A percentile compares a stretch with the other conserved stretches of the same genome.
Conservation (phyloP, 352 stramenopile species). For the Globisporangium spiculum region DNA sequence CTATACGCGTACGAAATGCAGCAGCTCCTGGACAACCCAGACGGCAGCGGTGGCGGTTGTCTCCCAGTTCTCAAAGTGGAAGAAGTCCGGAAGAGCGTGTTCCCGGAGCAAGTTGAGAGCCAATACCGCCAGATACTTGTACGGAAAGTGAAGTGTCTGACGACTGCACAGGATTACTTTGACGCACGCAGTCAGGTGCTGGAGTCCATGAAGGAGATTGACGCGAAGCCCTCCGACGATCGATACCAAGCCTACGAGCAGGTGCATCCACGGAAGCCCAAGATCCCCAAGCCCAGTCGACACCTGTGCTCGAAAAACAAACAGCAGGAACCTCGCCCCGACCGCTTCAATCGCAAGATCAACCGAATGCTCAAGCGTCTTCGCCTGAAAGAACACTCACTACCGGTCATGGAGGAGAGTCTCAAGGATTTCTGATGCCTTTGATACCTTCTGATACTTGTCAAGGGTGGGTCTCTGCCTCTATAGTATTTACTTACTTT, state of each 20-base stretch:
- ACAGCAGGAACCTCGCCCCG: constrained; percentile 30
- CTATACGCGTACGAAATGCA: constrained; percentile 32
- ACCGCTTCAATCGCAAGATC: constrained; percentile 79
- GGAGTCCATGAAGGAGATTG: constrained; percentile 34
- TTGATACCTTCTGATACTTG: background rate
- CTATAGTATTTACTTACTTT: background rate
- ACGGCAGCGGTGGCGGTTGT: constrained; percentile 1
- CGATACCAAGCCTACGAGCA: constrained; percentile 21
- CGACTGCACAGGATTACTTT: constrained; percentile 56
- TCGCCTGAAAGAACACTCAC: constrained; percentile 57
- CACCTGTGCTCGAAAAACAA: constrained; percentile 33
- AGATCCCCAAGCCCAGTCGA: constrained; percentile 59
- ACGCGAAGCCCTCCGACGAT: constrained; percentile 21
- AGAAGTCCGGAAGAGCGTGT: constrained; percentile 50
- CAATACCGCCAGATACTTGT: constrained; percentile 63
- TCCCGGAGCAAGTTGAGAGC: constrained; percentile 42
- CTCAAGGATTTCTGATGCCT: constrained; percentile 48
- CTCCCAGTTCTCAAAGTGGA: constrained; percentile 40
- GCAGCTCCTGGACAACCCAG: constrained; percentile 17
- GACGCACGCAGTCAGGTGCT: constrained; percentile 47
- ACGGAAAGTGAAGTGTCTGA: constrained; percentile 45
- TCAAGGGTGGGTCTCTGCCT: background rate
- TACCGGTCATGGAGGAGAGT: constrained; percentile 76
- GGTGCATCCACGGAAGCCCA: constrained; percentile 51
- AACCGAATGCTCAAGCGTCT: constrained; percentile 77